Conservation (phyloP, 1,284 basidiomycete species). For the Cystobasidium sp. region DNA sequence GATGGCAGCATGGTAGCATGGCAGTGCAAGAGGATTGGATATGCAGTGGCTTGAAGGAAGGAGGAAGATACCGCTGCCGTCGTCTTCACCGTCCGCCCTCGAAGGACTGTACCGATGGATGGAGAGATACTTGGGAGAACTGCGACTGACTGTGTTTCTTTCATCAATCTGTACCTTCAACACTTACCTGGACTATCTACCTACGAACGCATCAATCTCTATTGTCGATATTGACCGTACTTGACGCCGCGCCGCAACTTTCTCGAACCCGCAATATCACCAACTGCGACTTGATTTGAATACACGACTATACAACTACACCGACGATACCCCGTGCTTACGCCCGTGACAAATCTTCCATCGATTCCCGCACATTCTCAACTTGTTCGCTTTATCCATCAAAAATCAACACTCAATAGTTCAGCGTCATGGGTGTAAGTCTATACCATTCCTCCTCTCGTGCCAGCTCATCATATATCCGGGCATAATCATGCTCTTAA, state of each 20-base stretch:
- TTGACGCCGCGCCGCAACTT: background rate
- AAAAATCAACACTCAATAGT: too few species aligned
- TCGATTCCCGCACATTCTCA: too few species aligned
- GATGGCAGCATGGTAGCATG: background rate
- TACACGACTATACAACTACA: too few species aligned
- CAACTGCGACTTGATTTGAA: too few species aligned
- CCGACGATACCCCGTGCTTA: too few species aligned
- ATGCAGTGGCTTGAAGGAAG: background rate
- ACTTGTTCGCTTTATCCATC: too few species aligned
- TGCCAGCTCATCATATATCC: too few species aligned
- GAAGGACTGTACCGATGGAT: background rate
- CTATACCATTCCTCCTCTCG: too few species aligned
- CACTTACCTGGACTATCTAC: background rate
- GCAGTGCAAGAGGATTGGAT: background rate
- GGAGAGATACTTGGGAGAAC: background rate
- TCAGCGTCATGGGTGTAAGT: too few species aligned
- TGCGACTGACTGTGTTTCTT: background rate
- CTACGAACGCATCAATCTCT: background rate
- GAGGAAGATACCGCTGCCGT: background rate
- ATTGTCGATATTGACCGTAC: background rate
- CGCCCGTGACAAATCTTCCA: too few species aligned
- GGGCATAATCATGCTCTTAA: too few species aligned
- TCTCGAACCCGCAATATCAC: too few species aligned
- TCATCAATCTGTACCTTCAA: background rate
- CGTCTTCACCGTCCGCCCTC: background rate